Conservation (phyloP, 129 eudicot genomes). For the Glebionis coronaria region DNA sequence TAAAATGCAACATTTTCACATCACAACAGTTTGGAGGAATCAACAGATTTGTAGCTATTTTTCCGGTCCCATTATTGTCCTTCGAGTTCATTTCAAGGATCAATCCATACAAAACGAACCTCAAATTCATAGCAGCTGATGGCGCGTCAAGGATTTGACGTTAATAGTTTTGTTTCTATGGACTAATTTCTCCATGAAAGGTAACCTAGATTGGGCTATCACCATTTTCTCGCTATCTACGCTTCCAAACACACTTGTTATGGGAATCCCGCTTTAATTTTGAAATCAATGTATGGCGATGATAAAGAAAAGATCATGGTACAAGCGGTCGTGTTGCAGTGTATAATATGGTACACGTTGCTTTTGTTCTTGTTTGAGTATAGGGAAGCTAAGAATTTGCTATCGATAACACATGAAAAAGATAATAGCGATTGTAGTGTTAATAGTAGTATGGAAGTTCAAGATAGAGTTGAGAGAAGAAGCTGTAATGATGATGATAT, state of each 20-base stretch:
- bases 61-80: conserved; percentile 62
- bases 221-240: conserved; percentile 64
- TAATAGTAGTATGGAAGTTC: conserved; percentile 13
- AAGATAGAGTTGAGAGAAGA: conserved; percentile 28
- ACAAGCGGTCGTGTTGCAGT: conserved; percentile 61
- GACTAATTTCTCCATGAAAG: conserved; percentile 35
- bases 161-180: conserved; percentile 41
- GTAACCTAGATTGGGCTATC: conserved; percentile 59
- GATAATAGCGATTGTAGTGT: conserved; percentile 13
- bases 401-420: conserved; percentile 21
- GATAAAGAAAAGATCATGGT: conserved; percentile 62
- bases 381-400: conserved; percentile 50
- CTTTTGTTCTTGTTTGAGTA: conserved; percentile 61
- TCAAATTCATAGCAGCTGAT: conserved; percentile 66
- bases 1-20: conserved; percentile 52
- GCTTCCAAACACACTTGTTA: conserved; percentile 64
- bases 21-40: conserved; percentile 64
- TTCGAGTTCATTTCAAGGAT: conserved; percentile 66
- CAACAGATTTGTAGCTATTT: conserved; percentile 59
- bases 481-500: conserved; percentile 28
- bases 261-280: conserved; percentile 69
- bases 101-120: conserved; percentile 64
- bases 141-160: conserved; percentile 45
- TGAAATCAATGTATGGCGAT: conserved; percentile 63
- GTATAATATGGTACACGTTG: conserved; percentile 66